Evolutionary conservation across 352 stramenopile species (phyloP), one percentile per base, ranked within the genome.

Genomic region (Globisporangium lucens): DNA sequence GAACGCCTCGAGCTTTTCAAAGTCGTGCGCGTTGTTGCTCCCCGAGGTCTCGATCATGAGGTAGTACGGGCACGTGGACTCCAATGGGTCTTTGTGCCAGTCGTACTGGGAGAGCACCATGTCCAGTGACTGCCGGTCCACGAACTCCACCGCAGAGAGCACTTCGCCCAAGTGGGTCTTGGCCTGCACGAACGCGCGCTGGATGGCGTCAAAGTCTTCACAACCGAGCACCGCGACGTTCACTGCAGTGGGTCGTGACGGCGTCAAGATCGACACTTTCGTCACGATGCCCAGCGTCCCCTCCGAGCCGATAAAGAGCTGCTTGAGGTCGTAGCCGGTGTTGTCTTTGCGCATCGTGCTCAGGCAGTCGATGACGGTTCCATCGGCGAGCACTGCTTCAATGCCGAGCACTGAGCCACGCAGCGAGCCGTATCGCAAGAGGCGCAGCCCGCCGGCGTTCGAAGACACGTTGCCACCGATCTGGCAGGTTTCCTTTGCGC

Each of bases 231-330:
- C 71, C 1, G 92, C 89, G 0, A 98, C 94, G 73, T 97, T 93
- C 61, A 95, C 73, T n/a, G 87, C 83, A 8, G 77, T 71, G 62
- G 94, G 74, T 76, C 75, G 61, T 43, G 78, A 77, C 59, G 93
- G 82, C 72, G 94, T 86, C 29, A 82, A 66, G 52, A 97, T 78
- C n/a, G 92, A 83, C 9, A 98, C 87, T 66, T 94, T 94, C 0
- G 97, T 99, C 29, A 99, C 82, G 17, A 99, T 77, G n/a, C 96
- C 97, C 4, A 99, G 79, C n/a, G 97, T 99, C 24, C 97, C 97
- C 71, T 99, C 97, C 15, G 91, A 90, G 5, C 96, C 97, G 57
- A 99, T 97, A 66, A 99, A 98, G 41, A 99, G 78, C 74, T 99
- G 96, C 77, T 98, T 98, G 1, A 99, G 71, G 68, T 98, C 89